Conservation (phyloP, 805 yeast species). For the Metahyphopichia silvanorum region DNA sequence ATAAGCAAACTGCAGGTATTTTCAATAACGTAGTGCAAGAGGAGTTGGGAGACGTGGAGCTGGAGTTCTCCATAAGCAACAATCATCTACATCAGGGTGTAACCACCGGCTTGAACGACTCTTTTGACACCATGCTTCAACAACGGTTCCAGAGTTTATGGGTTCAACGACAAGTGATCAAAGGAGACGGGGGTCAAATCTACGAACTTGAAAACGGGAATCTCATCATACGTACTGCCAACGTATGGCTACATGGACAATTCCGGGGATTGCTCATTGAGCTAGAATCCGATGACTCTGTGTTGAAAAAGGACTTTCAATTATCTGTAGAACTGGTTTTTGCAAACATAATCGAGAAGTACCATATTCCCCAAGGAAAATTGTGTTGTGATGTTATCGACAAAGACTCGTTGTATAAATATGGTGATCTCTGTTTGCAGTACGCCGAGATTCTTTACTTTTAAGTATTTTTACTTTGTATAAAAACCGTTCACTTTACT, state of each 20-base stretch:
- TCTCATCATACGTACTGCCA: conserved; percentile 59
- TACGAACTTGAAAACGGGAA: conserved; percentile 55
- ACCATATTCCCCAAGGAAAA: conserved; percentile 40
- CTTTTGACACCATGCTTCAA: conserved; percentile 52
- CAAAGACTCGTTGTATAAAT: conserved; percentile 19
- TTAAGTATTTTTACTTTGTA: too few relatives aligned
- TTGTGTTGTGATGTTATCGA: conserved; percentile 31
- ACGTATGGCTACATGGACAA: conserved; percentile 69
- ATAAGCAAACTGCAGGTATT: conserved; percentile 37
- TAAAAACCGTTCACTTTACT: too few relatives aligned
- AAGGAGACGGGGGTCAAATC: conserved; percentile 72
- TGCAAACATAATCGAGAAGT: conserved; percentile 22
- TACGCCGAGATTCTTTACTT: conserved; percentile 40
- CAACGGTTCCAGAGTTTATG: conserved; percentile 67
- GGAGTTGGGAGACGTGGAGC: conserved; percentile 14
- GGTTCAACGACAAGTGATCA: conserved; percentile 63
- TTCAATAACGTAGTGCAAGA: conserved; percentile 33
- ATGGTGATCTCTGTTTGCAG: conserved; percentile 41
- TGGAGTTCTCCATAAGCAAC: conserved; percentile 28
- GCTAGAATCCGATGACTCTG: conserved; percentile 35
- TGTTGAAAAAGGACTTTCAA: conserved; percentile 5
- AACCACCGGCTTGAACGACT: conserved; percentile 53
- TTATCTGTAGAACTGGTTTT: conserved; percentile 16
- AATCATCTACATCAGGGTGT: conserved; percentile 47
- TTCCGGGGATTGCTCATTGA: conserved; percentile 70